These are phyloP conservation scores for Astraeus odoratus DNA, from an alignment of 768 basidiomycete species.

Conservation along the genomic window DNA sequence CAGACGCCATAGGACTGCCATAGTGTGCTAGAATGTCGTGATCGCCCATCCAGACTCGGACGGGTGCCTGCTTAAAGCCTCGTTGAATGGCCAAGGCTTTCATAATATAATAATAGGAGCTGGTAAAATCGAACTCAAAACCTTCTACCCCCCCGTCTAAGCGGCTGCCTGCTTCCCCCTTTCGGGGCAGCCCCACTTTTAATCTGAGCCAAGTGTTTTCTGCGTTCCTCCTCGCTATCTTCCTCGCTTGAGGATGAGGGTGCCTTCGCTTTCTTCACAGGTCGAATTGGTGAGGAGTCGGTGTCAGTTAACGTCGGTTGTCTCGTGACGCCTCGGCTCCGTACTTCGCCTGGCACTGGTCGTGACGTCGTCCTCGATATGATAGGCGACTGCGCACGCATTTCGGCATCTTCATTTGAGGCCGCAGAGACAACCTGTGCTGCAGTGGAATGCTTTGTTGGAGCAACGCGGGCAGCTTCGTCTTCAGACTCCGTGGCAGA, in stretches of 20 bases:
- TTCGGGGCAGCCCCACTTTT: conserved; percentile 33
- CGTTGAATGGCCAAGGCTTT: background rate
- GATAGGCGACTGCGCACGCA: conserved; percentile 16
- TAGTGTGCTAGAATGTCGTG: no score
- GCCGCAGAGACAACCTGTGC: background rate
- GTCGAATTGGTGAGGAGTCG: conserved; percentile 44
- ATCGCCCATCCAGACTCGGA: background rate
- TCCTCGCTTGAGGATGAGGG: conserved; percentile 39
- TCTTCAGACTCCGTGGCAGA: conserved; percentile 26
- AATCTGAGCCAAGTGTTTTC: conserved; percentile 34
- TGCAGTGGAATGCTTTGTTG: background rate
- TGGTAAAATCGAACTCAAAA: conserved; percentile 52
- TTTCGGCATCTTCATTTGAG: conserved; percentile 10
- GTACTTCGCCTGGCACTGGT: conserved; percentile 10
- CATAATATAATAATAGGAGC: conserved; percentile 1
- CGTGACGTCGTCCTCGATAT: conserved; percentile 11
- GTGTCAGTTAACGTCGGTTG: conserved; percentile 30
- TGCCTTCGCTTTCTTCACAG: conserved; percentile 44
- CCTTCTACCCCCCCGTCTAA: conserved; percentile 69
- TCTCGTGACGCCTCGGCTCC: conserved; percentile 20
- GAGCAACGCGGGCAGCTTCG: conserved; percentile 1
- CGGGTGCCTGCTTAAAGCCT: no score
- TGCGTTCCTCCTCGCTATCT: conserved; percentile 53
- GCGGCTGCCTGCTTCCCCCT: conserved; percentile 61
- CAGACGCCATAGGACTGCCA: no score